Base-by-base conservation (phyloP, 768 basidiomycete genomes). In the Leccinum uliginosum region DNA sequence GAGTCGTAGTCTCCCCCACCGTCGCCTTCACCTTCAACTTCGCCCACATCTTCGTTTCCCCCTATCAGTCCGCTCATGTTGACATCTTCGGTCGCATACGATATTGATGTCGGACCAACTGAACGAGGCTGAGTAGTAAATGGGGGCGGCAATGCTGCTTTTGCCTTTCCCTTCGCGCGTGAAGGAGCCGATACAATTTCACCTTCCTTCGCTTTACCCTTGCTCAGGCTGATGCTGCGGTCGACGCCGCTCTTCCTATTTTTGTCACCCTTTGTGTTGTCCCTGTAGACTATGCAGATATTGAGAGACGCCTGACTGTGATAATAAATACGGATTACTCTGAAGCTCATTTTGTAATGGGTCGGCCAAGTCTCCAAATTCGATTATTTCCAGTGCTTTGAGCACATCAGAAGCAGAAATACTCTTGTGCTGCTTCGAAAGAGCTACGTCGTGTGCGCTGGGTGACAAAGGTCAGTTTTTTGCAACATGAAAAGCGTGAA, bases 321-420 rank as follows among this genome's bases (percentile, higher is more conserved):
- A 57, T n/a, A 38, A 56, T 10, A 27, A 32, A 11, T 35, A 12
- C 27, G 19, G 23, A n/a, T 59, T 55, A 86, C 91, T 73, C 57
- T 79, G 73, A 9, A 93, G 79, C 66, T 93, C 90, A 0, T 65
- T 72, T 58, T 87, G 83, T 4, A 91, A 75, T 44, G 75, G 74
- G 32, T 82, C 80, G 0, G 84, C 80, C 44, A 91, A 74, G 65
- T 91, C 89, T 2, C 83, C 81, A 56, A 93, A 86, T 61, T 91
- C 86, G 34, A 91, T 80, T 54, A 82, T 74, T 66, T 93, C 91
- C 9, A 94, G 79, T 0, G 91, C 94, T 67, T 88, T 91, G 59
- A 95, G 81, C 0, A 97, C 91, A 66, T 96, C 94, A 0, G 92
- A 85, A 0, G 92, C 91, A 6, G 91, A 88, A 44, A 95, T 89